These are phyloP conservation scores for Tuber indicum DNA, from an alignment of 495 filamentous ascomycete species.

Conservation along the genomic window DNA sequence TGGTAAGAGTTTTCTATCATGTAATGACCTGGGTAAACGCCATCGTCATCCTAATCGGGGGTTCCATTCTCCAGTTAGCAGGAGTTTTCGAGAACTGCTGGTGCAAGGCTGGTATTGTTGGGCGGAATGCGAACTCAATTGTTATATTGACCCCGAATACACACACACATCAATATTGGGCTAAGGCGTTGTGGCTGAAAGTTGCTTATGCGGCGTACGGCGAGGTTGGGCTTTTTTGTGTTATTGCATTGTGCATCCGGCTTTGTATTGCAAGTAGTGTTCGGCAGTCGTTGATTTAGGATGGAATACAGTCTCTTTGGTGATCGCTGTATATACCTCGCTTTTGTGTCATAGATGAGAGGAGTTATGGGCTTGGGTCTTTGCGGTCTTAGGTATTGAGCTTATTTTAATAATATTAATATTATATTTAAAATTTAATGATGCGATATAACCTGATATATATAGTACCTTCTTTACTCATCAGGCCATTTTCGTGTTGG, in stretches of 20 bases:
- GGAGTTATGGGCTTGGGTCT: not conserved
- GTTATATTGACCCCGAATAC: slow-evolving; percentile 31
- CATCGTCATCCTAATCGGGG: slow-evolving; percentile 31
- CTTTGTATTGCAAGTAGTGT: slow-evolving; percentile 22
- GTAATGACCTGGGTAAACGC: slow-evolving; percentile 26
- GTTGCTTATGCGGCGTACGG: slow-evolving; percentile 34
- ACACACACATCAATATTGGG: slow-evolving; percentile 32
- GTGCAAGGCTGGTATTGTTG: slow-evolving; percentile 28
- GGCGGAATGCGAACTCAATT: slow-evolving; percentile 15
- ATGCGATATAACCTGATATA: not conserved
- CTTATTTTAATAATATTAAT: not conserved
- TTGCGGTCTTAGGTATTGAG: not conserved
- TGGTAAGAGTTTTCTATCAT: slow-evolving; percentile 12
- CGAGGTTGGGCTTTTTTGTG: slow-evolving; percentile 25
- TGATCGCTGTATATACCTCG: not conserved
- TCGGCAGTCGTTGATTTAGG: slow-evolving; percentile 17
- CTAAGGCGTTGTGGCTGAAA: slow-evolving; percentile 28
- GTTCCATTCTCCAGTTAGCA: slow-evolving; percentile 35
- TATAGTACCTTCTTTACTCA: not conserved
- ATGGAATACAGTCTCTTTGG: not conserved
- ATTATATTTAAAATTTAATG: not conserved
- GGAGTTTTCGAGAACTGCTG: slow-evolving; percentile 35
- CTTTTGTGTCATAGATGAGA: not conserved
- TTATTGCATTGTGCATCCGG: slow-evolving; percentile 26
- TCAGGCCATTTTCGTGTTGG: not conserved